Conservation (phyloP, 257 asterid species). For the Handroanthus guayacan region DNA sequence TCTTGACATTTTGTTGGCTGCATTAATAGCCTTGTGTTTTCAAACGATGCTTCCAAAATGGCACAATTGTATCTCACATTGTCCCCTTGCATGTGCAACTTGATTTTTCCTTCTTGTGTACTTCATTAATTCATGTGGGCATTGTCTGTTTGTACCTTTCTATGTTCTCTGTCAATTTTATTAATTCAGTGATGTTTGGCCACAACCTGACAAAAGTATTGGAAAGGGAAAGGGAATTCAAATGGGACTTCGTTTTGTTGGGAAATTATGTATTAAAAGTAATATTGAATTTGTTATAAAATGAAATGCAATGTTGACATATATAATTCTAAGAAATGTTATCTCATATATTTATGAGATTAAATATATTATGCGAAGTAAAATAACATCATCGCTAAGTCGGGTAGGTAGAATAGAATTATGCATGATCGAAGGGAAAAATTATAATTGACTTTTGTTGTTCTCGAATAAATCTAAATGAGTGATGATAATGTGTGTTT, state of each 20-base stretch:
- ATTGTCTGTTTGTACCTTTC: neutral
- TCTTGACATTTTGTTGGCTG: constrained; percentile 23
- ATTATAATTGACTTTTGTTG: too few relatives aligned
- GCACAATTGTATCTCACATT: too few relatives aligned
- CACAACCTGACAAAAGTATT: neutral
- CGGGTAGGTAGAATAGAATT: too few relatives aligned
- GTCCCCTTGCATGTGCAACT: constrained; percentile 8
- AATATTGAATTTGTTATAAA: too few relatives aligned
- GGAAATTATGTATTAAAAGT: neutral
- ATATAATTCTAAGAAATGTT: too few relatives aligned
- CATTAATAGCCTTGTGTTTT: constrained; percentile 21
- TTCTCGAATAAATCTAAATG: too few relatives aligned
- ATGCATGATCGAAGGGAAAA: too few relatives aligned
- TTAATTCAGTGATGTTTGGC: neutral
- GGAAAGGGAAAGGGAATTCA: neutral
- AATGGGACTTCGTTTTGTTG: neutral
- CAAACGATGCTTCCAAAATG: constrained; percentile 24
- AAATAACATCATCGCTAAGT: too few relatives aligned
- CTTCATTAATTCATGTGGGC: neutral
- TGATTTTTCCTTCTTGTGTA: constrained; percentile 19
- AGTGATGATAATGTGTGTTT: too few relatives aligned
- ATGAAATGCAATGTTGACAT: neutral
- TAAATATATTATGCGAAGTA: too few relatives aligned
- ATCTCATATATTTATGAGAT: too few relatives aligned
- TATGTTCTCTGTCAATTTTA: neutral